Conservation (phyloP, 2,329 filamentous ascomycete genomes). For the Fusarium pseudoanthophilum region DNA sequence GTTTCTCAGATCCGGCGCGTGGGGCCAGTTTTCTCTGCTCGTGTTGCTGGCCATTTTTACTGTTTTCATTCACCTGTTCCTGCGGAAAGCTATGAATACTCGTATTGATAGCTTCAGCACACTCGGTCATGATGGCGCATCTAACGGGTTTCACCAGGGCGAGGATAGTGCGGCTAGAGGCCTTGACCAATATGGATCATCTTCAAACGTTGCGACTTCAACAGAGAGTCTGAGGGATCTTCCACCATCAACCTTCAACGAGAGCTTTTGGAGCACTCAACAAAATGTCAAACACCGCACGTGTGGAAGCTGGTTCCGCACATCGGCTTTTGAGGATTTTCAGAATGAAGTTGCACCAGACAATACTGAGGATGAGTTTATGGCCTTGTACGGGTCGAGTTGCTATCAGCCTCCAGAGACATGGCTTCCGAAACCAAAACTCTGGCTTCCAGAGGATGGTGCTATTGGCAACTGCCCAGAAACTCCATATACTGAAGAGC, state of each 20-base stretch:
- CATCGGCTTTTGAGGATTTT: background rate
- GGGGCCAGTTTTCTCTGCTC: background rate
- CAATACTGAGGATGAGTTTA: background rate
- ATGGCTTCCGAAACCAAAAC: background rate
- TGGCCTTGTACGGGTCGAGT: background rate
- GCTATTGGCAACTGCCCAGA: rapidly evolving
- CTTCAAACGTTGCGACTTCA: rapidly evolving
- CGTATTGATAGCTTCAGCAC: background rate
- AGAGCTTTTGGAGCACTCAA: rapidly evolving
- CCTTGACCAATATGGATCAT: rapidly evolving
- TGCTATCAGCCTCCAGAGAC: background rate
- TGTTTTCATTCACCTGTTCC: background rate
- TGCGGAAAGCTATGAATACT: background rate
- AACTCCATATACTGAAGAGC: rapidly evolving
- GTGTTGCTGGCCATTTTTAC: rapidly evolving
- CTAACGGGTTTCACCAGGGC: rapidly evolving
- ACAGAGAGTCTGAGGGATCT: rapidly evolving
- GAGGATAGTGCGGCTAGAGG: rapidly evolving
- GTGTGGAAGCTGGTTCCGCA: rapidly evolving
- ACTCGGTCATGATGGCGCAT: rapidly evolving
- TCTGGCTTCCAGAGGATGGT: background rate
- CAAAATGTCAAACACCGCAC: rapidly evolving
- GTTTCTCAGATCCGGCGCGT: rapidly evolving
- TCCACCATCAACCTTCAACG: rapidly evolving
- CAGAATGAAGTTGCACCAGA: rapidly evolving